These are phyloP conservation scores for Herpetomonas muscarum DNA, from an alignment of 208 protist genomes.

Conservation along the genomic window DNA sequence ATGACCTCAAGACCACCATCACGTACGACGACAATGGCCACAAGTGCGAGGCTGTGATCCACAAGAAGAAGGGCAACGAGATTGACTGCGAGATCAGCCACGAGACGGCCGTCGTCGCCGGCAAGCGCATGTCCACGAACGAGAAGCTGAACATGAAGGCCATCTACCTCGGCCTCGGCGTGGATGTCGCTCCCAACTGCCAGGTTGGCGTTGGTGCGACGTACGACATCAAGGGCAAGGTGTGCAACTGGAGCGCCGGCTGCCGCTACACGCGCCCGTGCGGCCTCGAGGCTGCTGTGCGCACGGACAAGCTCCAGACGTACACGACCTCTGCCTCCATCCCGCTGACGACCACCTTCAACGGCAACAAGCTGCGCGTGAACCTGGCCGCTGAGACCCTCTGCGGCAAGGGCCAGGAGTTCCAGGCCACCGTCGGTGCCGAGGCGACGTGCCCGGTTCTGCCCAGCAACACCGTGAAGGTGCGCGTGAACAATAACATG, in stretches of 20 bases:
- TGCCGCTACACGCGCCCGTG: conserved; percentile 40
- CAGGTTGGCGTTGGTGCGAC: conserved; percentile 55
- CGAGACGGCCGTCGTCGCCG: conserved; percentile 25
- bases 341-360: conserved; percentile 28
- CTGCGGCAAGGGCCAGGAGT: conserved; percentile 31
- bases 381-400: conserved; percentile 37
- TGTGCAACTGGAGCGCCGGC: conserved; percentile 62
- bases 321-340: conserved; percentile 48
- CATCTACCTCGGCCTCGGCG: conserved; percentile 57
- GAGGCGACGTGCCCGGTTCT: conserved; percentile 51
- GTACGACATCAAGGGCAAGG: conserved; percentile 47
- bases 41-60: conserved; percentile 49
- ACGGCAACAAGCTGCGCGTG: conserved; percentile 27
- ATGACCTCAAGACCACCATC: conserved; percentile 31
- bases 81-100: conserved; percentile 46
- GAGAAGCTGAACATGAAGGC: conserved; percentile 56
- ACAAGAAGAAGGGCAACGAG: conserved; percentile 34
- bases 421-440: conserved; percentile 31
- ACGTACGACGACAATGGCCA: conserved; percentile 46
- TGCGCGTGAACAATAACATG: conserved; percentile 45
- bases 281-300: conserved; percentile 41
- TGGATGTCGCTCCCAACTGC: conserved; percentile 43
- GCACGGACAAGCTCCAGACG: conserved; percentile 40
- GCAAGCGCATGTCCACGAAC: conserved; percentile 49
- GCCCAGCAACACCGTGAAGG: conserved; percentile 70